Conservation (phyloP, 2,329 filamentous ascomycete genomes). For the Cordyceps fumosorosea region DNA sequence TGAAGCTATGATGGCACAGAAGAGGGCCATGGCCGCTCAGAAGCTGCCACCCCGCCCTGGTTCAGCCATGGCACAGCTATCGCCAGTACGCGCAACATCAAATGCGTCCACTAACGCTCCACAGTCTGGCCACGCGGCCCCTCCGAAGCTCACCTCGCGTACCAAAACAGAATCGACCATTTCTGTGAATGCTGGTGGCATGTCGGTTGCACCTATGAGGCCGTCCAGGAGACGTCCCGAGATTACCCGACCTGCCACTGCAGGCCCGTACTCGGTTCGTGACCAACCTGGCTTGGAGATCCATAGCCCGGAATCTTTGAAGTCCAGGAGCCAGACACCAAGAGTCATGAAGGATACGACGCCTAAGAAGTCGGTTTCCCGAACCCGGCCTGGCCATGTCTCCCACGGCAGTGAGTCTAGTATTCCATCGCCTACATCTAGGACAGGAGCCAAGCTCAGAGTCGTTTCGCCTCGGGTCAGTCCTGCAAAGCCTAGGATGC, state of each 20-base stretch:
- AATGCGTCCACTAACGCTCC: slow-evolving; percentile 25
- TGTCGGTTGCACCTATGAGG: slow-evolving; percentile 59
- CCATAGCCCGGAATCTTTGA: slow-evolving; percentile 41
- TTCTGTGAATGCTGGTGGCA: slow-evolving; percentile 45
- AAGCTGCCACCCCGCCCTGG: slow-evolving; percentile 52
- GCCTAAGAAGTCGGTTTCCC: slow-evolving; percentile 44
- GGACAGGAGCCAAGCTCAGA: background rate
- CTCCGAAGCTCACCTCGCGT: slow-evolving; percentile 30
- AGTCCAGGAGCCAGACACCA: slow-evolving; percentile 41
- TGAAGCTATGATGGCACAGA: slow-evolving; percentile 79
- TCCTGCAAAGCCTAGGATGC: slow-evolving; percentile 9
- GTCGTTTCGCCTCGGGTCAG: slow-evolving; percentile 13
- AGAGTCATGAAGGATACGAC: slow-evolving; percentile 44
- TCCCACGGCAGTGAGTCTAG: slow-evolving; percentile 46
- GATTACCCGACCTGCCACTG: slow-evolving; percentile 55
- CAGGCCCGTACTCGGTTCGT: slow-evolving; percentile 58
- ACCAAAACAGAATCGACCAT: slow-evolving; percentile 38
- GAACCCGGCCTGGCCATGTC: slow-evolving; percentile 40
- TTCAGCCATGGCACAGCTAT: slow-evolving; percentile 58
- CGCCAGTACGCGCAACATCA: slow-evolving; percentile 40
- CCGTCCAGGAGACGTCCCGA: slow-evolving; percentile 53
- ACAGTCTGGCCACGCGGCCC: slow-evolving; percentile 17
- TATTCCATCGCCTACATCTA: slow-evolving; percentile 38
- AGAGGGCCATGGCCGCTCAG: slow-evolving; percentile 51
- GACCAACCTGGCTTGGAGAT: slow-evolving; percentile 34